Base-by-base conservation (phyloP, 2,329 filamentous ascomycete genomes). In the Xylaria multiplex region DNA sequence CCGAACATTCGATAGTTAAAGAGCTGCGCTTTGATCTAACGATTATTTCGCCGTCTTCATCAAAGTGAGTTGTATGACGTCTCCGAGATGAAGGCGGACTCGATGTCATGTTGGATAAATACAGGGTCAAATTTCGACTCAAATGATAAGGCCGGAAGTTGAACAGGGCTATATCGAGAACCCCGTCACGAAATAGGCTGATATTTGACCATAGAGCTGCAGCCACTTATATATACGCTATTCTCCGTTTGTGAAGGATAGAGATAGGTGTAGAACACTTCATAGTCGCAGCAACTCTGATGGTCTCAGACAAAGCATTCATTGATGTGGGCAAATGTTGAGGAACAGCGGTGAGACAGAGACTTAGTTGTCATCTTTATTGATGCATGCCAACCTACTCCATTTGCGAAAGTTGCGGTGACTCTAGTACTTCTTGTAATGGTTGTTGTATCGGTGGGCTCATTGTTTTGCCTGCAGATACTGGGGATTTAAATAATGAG, bases 301-400 rank as follows among this genome's bases (percentile, higher is more conserved):
- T 48, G 3, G 55, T 61, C 52, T 57, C 32, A 66, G 59, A 68
- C 66, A 68, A 57, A 50, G 42, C 46, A 30, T 62, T 62, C 59
- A 58, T 64, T 66, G 30, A 60, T 24, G 22, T 13, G 22, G 5
- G 32, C 30, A 4, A 42, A 6, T 22, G 1, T 24, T 42, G 37
- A 27, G 42, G 58, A 61, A 64, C 52, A 46, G 63, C 63, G 59
- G 66, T 56, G 55, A 68, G 64, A 66, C 66, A 66, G 59, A 53
- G 11, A 52, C 16, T 62, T 22, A 46, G 13, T 46, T 42, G 11
- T 16, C 8, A 52, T 53, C 48, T 67, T 64, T 64, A 30, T 64
- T 14, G 8, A 16, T 13, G 4, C 45, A 46, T 57, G 14, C 37
- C 13, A n/a, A 7, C 6, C 24, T 64, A 3, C 16, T 22, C n/a